These are phyloP conservation scores for Capronia epimyces DNA, from an alignment of 2,329 filamentous ascomycete genomes.

Conservation along the genomic window DNA sequence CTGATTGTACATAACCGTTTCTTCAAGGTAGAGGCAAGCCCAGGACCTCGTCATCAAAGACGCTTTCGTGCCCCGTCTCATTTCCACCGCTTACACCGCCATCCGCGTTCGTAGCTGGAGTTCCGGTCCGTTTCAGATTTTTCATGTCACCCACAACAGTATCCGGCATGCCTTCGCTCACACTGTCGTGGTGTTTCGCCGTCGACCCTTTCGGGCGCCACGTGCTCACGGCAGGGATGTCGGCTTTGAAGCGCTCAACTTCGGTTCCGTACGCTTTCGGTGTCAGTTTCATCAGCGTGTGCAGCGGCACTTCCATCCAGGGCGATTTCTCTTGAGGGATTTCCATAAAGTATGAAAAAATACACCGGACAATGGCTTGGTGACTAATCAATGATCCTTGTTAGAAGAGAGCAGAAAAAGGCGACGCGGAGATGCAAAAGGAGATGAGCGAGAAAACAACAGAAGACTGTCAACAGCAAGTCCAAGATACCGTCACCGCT, in stretches of 20 bases:
- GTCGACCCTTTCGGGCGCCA: constrained; percentile 73
- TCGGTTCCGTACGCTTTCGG: constrained; percentile 91
- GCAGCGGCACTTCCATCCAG: constrained; percentile 97
- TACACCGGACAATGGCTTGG: constrained; percentile 91
- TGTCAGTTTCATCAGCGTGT: constrained; percentile 93
- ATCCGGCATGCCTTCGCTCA: constrained; percentile 20
- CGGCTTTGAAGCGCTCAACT: constrained; percentile 78
- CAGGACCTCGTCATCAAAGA: constrained; percentile 6
- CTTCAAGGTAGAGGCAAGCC: constrained; percentile 15
- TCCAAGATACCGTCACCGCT: neutral
- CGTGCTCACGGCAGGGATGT: constrained; percentile 92
- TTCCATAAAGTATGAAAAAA: constrained; percentile 99
- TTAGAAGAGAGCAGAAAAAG: constrained; percentile 1
- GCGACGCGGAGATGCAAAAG: neutral
- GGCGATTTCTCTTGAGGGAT: constrained; percentile 86
- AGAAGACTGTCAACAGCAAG: neutral
- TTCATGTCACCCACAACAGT: constrained; percentile 18
- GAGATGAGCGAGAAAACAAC: neutral
- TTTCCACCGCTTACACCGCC: neutral
- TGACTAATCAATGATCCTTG: constrained; percentile 44
- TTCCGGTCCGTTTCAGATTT: neutral
- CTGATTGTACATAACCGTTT: too few species aligned
- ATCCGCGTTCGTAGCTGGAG: neutral
- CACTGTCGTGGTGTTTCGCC: constrained; percentile 25
- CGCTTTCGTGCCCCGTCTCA: neutral